Evolutionary conservation across 1,139 yeast genomes (phyloP), one percentile per base, ranked within the genome.

Genomic region (Saccharomycopsis phalli): DNA sequence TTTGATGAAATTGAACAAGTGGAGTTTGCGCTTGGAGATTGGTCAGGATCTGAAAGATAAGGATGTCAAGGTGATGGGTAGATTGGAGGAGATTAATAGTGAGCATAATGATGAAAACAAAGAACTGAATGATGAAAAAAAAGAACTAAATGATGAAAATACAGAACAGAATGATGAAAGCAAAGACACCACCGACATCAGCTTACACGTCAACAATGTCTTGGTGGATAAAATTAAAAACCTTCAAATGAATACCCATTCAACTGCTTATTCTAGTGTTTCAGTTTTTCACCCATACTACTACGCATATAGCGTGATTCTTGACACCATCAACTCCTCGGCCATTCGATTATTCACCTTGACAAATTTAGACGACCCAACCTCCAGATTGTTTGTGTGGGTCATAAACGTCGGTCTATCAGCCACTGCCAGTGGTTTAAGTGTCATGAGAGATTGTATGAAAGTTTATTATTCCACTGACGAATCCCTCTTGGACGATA

Each of bases 331-430:
- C 41, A 71, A 70, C 50, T 63, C 71, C 1, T 55, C 63, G 40
- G 78, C 76, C 0, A 53, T 60, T 1, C 55, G 77, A 31, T 64
- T 66, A 44, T 61, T 71, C 36, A 53, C 59, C 18, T 47, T 66
- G 6, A 51, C 49, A 4, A 40, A 51, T n/a, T 14, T 20, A 22
- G 20, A 22, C 22, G 33, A 26, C 34, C 16, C 37, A n/a, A 23
- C 16, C 6, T 11, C 7, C 10, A 39, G 51, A 11, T 48, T 65
- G 1, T 48, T 65, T 23, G 37, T 76, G 1, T 81, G 87, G 86
- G 67, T 78, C 1, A 68, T 78, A 53, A 75, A 69, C 49, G 60
- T 69, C 3, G 80, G 77, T 2, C 52, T 69, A 5, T 50, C 53
- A 23, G 60, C 55, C 41, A 52, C 61, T 48, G 31, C 56, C 34